These are phyloP conservation scores for Lipomyces starkeyi DNA, from an alignment of 805 yeast genomes.

Conservation along the genomic window DNA sequence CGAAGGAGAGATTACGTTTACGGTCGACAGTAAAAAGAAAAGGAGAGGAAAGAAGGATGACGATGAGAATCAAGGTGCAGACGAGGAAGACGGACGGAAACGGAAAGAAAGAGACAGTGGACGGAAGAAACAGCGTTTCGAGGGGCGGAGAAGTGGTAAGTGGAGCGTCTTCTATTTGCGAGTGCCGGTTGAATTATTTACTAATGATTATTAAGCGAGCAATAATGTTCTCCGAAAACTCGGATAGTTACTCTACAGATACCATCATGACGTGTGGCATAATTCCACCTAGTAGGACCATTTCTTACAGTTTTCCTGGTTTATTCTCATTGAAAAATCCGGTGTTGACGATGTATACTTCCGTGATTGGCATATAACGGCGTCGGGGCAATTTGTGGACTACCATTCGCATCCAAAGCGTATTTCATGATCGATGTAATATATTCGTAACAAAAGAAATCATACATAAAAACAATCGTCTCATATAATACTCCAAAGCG, in stretches of 20 bases:
- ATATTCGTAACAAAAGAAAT: neutral
- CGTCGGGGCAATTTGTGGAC: neutral
- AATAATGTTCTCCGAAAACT: slow-evolving; percentile 27
- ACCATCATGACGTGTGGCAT: too few relatives aligned
- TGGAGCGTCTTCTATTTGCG: neutral
- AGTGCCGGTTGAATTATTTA: neutral
- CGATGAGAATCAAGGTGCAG: slow-evolving; percentile 11
- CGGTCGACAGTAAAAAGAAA: slow-evolving; percentile 26
- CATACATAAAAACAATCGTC: neutral
- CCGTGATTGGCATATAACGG: neutral
- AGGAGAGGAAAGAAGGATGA: slow-evolving; percentile 9
- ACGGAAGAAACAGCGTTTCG: slow-evolving; percentile 29
- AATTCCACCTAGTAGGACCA: too few relatives aligned
- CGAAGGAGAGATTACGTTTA: slow-evolving; percentile 36
- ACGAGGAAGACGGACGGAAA: slow-evolving; percentile 15
- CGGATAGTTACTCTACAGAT: neutral
- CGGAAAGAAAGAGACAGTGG: slow-evolving; percentile 33
- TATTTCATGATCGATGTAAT: neutral
- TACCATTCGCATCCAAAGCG: neutral
- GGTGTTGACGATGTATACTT: neutral
- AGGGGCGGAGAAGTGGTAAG: slow-evolving; percentile 37
- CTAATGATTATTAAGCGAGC: slow-evolving; percentile 18
- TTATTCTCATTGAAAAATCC: neutral
- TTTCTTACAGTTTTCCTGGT: neutral
- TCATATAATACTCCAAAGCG: neutral